Conservation (phyloP, 1,284 basidiomycete genomes). For the Apiotrichum brassicae region DNA sequence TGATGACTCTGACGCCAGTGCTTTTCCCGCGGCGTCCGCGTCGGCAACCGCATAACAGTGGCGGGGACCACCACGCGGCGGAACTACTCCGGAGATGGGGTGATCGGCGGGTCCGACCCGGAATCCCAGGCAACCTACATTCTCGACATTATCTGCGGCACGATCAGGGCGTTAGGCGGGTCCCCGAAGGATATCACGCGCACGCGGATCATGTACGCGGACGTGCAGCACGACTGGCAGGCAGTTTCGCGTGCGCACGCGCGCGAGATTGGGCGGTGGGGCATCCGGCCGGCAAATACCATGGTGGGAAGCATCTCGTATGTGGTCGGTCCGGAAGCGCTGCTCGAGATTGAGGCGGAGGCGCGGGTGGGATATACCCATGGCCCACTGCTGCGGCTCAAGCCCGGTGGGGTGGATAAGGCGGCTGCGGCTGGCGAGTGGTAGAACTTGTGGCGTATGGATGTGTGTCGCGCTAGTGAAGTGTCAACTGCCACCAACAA, state of each 20-base stretch:
- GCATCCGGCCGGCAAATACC: slow-evolving; percentile 18
- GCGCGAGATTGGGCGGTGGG: slow-evolving; percentile 7
- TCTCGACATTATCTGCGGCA: slow-evolving; percentile 18
- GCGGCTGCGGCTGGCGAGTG: too few relatives aligned
- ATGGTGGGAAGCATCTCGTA: slow-evolving; percentile 12
- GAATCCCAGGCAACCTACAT: slow-evolving; percentile 10
- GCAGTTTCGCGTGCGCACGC: slow-evolving; percentile 12
- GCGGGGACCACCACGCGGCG: slow-evolving; percentile 14
- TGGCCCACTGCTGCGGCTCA: too few relatives aligned
- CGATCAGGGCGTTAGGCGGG: slow-evolving; percentile 11
- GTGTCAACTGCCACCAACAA: too few relatives aligned
- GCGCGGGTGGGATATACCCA: slow-evolving; percentile 7
- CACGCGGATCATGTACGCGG: slow-evolving; percentile 13
- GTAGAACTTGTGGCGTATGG: too few relatives aligned
- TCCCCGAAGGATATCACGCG: slow-evolving; percentile 13
- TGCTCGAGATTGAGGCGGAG: slow-evolving; percentile 22
- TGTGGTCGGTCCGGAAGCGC: slow-evolving; percentile 5
- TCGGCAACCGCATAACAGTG: slow-evolving; percentile 5
- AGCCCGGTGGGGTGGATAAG: too few relatives aligned
- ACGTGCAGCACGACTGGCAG: slow-evolving; percentile 10
- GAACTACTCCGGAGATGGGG: slow-evolving; percentile 3
- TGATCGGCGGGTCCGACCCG: slow-evolving; percentile 4
- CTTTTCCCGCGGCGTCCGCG: slow-evolving; percentile 9
- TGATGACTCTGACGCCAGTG: not conserved
- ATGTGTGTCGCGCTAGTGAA: too few relatives aligned